phyloP scores from a whole-genome alignment of 139 green algal genomes.

The Pseudopediastrum boryanum region DNA sequence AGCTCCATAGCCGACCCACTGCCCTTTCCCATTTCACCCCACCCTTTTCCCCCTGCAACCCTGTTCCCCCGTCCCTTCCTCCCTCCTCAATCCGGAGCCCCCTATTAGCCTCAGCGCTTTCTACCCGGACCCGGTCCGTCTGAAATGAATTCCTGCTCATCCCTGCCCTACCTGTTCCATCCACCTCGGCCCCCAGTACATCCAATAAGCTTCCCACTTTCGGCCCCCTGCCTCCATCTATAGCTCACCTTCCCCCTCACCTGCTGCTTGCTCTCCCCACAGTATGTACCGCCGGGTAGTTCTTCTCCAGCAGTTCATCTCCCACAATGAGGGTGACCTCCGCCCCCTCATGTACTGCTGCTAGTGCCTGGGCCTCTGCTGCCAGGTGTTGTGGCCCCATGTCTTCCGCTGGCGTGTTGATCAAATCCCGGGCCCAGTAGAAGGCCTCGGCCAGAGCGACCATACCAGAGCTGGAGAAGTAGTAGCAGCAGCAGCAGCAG shows the following conservation, averaged over 20 bases:
- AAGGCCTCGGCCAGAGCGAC: conserved; percentile 21
- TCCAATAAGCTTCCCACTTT: not conserved
- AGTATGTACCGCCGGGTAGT: conserved; percentile 69
- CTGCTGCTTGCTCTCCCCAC: conserved; percentile 60
- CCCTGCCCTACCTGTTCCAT: too few relatives aligned
- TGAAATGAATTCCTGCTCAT: too few relatives aligned
- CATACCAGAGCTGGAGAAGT: not conserved
- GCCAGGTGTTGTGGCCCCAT: conserved; percentile 62
- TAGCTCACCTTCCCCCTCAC: too few relatives aligned
- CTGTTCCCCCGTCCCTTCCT: too few relatives aligned
- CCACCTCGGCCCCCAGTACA: too few relatives aligned
- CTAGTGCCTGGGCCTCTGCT: conserved; percentile 54
- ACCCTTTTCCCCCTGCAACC: too few relatives aligned
- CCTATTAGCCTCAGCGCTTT: too few relatives aligned
- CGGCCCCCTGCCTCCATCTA: not conserved
- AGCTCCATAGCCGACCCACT: too few relatives aligned
- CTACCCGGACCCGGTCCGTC: too few relatives aligned
- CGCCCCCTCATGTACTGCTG: conserved; percentile 45
- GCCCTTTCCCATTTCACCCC: too few relatives aligned
- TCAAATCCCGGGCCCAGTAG: conserved; percentile 59
- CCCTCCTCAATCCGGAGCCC: too few relatives aligned
- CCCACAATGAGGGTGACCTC: conserved; percentile 30
- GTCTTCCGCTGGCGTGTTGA: conserved; percentile 73
- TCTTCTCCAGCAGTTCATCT: conserved; percentile 56
- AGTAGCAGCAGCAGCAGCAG: not conserved